phyloP scores from a whole-genome alignment of 768 basidiomycete species.

The Tulasnella sp. region DNA sequence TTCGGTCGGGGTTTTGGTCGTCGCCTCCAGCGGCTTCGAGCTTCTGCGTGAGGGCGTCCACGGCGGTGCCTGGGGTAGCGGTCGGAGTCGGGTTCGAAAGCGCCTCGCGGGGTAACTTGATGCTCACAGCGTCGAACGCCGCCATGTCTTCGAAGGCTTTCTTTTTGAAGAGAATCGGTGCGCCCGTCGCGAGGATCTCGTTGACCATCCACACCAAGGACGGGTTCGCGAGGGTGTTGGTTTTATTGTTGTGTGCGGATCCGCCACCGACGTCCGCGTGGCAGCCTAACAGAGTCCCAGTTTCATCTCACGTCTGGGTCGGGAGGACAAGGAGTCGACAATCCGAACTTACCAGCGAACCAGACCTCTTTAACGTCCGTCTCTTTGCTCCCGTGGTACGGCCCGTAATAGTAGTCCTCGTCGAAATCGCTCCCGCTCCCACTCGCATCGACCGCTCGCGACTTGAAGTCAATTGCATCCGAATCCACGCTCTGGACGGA shows the following conservation, averaged over 20 bases:
- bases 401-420: background rate
- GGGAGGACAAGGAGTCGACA: conserved; percentile 31
- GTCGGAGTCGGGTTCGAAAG: background rate
- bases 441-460: background rate
- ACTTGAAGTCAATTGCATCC: background rate
- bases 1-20: background rate
- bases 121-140: background rate
- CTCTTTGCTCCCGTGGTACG: background rate
- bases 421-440: background rate
- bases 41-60: background rate
- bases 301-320: background rate
- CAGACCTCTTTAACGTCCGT: conserved; percentile 71
- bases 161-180: conserved; percentile 43
- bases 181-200: conserved; percentile 28
- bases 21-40: background rate
- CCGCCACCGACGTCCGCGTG: conserved; percentile 19
- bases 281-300: background rate
- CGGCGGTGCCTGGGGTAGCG: background rate
- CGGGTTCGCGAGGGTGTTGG: conserved; percentile 13
- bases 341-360: conserved; percentile 35
- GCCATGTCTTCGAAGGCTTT: conserved; percentile 2
- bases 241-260: conserved; percentile 9
- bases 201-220: conserved; percentile 19
- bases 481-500: background rate
- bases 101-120: background rate